Conservation (phyloP, 2,329 filamentous ascomycete genomes). For the Zopfia rhizophila region DNA sequence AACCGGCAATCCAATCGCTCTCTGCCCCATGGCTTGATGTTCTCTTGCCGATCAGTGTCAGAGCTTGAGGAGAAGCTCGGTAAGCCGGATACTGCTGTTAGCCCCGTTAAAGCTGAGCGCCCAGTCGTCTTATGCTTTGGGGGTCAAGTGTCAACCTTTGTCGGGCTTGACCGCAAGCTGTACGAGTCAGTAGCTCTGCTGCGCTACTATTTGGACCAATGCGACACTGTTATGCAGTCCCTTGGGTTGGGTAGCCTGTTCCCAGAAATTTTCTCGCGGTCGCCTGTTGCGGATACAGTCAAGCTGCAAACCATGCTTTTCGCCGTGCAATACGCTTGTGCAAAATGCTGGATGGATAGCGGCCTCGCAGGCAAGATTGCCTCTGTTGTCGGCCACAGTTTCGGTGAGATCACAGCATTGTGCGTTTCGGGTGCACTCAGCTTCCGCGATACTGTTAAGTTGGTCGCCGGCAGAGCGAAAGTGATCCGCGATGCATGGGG, state of each 20-base stretch:
- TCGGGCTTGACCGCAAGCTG: conserved; percentile 14
- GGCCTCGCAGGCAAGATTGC: conserved; percentile 20
- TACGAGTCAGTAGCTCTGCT: conserved; percentile 18
- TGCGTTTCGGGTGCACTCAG: conserved; percentile 44
- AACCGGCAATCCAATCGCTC: conserved; percentile 16
- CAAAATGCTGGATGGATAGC: conserved; percentile 29
- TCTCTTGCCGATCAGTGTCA: conserved; percentile 4
- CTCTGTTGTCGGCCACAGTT: conserved; percentile 33
- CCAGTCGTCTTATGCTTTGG: conserved; percentile 34
- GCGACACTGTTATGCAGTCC: conserved; percentile 15
- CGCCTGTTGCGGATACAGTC: conserved; percentile 12
- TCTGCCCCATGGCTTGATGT: conserved; percentile 13
- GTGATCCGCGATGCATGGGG: conserved; percentile 37
- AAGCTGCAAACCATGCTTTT: conserved; percentile 29
- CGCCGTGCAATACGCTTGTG: conserved; percentile 34
- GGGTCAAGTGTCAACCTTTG: conserved; percentile 25
- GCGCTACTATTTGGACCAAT: conserved; percentile 20
- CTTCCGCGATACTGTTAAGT: conserved; percentile 38
- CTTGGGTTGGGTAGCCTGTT: conserved; percentile 18
- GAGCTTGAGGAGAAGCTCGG: conserved; percentile 15
- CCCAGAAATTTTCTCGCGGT: conserved; percentile 23
- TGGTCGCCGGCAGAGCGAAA: conserved; percentile 47
- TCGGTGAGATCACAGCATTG: conserved; percentile 54
- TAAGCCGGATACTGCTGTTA: not conserved
- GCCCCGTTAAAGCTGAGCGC: not conserved